phyloP scores from a whole-genome alignment of 192 early-diverging fungal species.

The Gryganskiella cystojenkinii region DNA sequence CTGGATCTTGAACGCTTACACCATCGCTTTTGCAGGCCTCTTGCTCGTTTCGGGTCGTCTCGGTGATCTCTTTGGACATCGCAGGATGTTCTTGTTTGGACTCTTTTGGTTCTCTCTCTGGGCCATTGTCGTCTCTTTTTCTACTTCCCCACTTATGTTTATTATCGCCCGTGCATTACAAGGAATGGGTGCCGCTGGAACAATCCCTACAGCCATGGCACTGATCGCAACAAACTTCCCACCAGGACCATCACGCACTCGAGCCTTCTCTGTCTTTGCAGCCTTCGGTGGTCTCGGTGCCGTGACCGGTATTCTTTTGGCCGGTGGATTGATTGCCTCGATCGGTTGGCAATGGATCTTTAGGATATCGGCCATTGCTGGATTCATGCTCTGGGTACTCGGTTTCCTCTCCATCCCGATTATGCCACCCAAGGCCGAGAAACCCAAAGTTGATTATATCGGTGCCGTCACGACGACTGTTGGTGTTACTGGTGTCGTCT shows the following conservation, averaged over 20 bases:
- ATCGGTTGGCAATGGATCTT: slow-evolving; percentile 56
- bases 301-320: slow-evolving; percentile 40
- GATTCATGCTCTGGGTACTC: slow-evolving; percentile 17
- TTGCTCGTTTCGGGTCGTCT: slow-evolving; percentile 44
- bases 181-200: slow-evolving; percentile 41
- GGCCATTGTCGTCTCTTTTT: slow-evolving; percentile 40
- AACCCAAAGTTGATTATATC: slow-evolving; percentile 42
- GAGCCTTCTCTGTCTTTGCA: slow-evolving; percentile 38
- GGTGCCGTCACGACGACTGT: slow-evolving; percentile 34
- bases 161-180: slow-evolving; percentile 47
- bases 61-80: slow-evolving; percentile 54
- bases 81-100: slow-evolving; percentile 41
- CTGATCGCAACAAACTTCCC: slow-evolving; percentile 44
- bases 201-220: slow-evolving; percentile 44
- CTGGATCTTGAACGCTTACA: slow-evolving; percentile 50
- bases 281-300: slow-evolving; percentile 46
- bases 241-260: slow-evolving; percentile 24
- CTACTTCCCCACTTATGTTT: slow-evolving; percentile 38
- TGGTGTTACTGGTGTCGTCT: slow-evolving; percentile 46
- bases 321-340: slow-evolving; percentile 39
- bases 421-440: slow-evolving; percentile 15
- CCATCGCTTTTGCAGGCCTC: slow-evolving; percentile 47
- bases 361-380: slow-evolving; percentile 39
- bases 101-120: slow-evolving; percentile 42
- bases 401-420: slow-evolving; percentile 30